Evolutionary conservation across 768 basidiomycete species (phyloP), one percentile per base, ranked within the genome.

Genomic region (Leccinum incarnatum): DNA sequence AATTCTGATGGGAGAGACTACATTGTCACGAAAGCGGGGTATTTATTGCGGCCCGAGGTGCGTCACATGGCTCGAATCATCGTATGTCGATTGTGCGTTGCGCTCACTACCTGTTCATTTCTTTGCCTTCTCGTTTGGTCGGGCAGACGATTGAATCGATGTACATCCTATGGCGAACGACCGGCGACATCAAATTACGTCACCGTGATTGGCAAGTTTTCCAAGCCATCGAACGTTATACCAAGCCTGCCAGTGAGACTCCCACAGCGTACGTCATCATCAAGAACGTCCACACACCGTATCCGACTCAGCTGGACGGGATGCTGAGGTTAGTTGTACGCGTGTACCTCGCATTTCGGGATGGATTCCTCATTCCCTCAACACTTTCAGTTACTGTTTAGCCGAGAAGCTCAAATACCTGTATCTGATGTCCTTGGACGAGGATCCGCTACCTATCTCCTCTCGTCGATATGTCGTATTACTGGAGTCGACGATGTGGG

Each of bases 1-100:
- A 17, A 61, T 4, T 37, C 58, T 17, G 58, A 52, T 15, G 73
- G 72, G 34, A 76, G 81, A 60, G 91, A 92, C 65, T 92, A 91
- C 67, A 52, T 59, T 9, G 61, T 83, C 7, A 64, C 65, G 54
- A 78, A 77, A 37, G 4, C 71, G 2, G 76, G 63, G 17, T 91
- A 89, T 72, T 72, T 85, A 27, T 68, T 91, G 56, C 72, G 91
- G 27, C 90, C 90, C 1, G 89, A 91, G 82, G 89, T 87, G 56
- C 9, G 40, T 42, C 40, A 10, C n/a, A 42, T 40, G 3, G 9
- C 0, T 14, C 17, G 8, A 14, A 40, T 40, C 37, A n/a, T 42
- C 37, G 17, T n/a, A 8, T n/a, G 9, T 42, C 9, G 9, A 10
- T 30, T 30, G 0, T 10, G 9, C 9, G 6, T n/a, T 8, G n/a